Evolutionary conservation across 805 yeast genomes (phyloP).

Genomic region (Blastobotrys peoriensis): DNA sequence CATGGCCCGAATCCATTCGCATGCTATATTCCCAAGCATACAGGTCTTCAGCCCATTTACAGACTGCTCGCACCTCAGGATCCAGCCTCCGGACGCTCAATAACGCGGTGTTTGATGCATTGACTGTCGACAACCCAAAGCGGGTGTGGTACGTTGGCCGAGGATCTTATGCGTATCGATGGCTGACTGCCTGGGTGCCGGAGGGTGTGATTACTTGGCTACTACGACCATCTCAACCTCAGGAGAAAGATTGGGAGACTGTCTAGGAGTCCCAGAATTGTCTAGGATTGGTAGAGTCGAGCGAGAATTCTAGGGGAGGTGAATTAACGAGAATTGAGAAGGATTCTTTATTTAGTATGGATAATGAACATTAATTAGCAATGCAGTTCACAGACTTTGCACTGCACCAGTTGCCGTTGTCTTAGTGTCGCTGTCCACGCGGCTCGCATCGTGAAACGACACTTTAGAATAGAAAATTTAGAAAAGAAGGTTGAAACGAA

Average conservation of each 20-base stretch:
- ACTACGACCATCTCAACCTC: conserved; percentile 27
- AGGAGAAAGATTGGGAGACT: conserved; percentile 19
- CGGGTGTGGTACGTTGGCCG: conserved; percentile 30
- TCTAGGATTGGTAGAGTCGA: no score
- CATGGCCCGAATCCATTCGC: conserved; percentile 37
- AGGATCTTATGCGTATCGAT: conserved; percentile 28
- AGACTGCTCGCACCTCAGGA: conserved; percentile 27
- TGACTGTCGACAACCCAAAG: conserved; percentile 23
- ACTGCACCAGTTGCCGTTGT: no score
- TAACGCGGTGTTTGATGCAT: conserved; percentile 27
- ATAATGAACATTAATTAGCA: no score
- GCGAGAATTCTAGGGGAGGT: no score
- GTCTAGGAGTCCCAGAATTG: no score
- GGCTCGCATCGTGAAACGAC: no score
- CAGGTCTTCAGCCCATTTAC: conserved; percentile 27
- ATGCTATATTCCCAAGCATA: conserved; percentile 32
- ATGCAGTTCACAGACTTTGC: no score
- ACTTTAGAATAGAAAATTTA: no score
- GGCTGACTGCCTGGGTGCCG: conserved; percentile 24
- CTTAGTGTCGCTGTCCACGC: no score
- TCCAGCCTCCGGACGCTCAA: conserved; percentile 27
- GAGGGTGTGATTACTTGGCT: conserved; percentile 32
- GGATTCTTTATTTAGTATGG: no score
- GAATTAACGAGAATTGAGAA: no score
- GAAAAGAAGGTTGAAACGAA: no score